Conservation (phyloP, 371 early-diverging fungal genomes). For the Lichtheimia ramosa region DNA sequence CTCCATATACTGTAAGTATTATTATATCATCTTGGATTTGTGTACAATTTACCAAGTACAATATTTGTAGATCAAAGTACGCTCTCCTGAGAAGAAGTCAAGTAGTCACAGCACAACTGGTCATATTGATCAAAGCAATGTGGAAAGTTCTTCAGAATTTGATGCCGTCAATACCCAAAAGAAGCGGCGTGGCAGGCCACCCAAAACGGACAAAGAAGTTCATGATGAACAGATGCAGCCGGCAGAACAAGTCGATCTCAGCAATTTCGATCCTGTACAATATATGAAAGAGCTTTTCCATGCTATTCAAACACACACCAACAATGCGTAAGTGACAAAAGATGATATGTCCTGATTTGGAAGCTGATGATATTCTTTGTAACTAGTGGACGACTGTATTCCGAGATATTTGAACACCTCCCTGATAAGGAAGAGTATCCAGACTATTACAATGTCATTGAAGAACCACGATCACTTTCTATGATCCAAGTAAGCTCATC, state of each 20-base stretch:
- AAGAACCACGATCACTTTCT: conserved; percentile 69
- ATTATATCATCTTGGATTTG: neutral
- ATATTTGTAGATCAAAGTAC: neutral
- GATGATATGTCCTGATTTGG: neutral
- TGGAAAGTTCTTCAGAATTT: no score
- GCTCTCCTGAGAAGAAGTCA: neutral
- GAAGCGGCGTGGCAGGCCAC: conserved; percentile 46
- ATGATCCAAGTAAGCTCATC: conserved; percentile 44
- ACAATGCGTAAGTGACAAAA: conserved; percentile 33
- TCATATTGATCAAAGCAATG: neutral
- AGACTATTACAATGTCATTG: conserved; percentile 88
- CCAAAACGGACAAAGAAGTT: conserved; percentile 41
- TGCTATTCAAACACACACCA: conserved; percentile 38
- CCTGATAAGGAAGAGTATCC: conserved; percentile 82
- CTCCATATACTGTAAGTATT: conserved; percentile 11
- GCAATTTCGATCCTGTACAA: conserved; percentile 35
- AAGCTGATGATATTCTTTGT: conserved; percentile 1
- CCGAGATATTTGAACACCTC: conserved; percentile 77
- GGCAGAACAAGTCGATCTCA: conserved; percentile 31
- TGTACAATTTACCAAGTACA: neutral
- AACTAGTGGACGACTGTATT: conserved; percentile 60
- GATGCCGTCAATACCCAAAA: conserved; percentile 7
- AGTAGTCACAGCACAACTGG: neutral
- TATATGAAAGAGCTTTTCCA: conserved; percentile 44
- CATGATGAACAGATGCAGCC: conserved; percentile 22